Evolutionary conservation across 176 grass and related monocot species (phyloP).

Genomic region (Thinopyrum elongatum): DNA sequence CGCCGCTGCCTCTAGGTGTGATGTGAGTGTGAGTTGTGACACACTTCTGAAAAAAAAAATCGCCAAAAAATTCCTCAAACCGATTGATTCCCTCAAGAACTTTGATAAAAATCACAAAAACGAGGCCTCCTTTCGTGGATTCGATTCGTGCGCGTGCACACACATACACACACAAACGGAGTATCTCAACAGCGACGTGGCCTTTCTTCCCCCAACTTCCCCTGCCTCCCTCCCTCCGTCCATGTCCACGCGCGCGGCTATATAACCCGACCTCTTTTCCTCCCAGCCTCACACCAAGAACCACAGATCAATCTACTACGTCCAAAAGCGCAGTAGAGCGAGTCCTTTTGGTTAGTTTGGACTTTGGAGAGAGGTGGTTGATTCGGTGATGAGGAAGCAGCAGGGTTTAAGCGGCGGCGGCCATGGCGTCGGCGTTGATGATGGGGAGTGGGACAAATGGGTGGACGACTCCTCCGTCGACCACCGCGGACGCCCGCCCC

Average conservation of each 20-base stretch:
- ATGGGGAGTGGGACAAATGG: conserved; percentile 28
- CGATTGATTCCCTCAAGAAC: no score
- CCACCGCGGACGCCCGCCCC: conserved; percentile 52
- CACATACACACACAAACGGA: not conserved
- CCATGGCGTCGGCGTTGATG: not conserved
- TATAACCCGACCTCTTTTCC: not conserved
- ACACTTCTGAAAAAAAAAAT: no score
- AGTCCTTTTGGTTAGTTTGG: no score
- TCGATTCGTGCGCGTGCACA: conserved; percentile 29
- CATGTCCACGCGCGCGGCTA: not conserved
- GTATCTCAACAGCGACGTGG: not conserved
- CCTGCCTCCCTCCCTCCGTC: not conserved
- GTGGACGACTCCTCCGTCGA: conserved; percentile 73
- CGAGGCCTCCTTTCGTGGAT: conserved; percentile 24
- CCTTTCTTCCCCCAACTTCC: not conserved
- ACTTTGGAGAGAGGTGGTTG: not conserved
- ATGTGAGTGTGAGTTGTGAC: no score
- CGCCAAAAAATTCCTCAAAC: no score
- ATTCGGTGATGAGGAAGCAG: conserved; percentile 15
- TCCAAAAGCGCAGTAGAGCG: not conserved
- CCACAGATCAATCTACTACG: not conserved
- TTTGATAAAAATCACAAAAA: not conserved
- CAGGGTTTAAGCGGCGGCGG: conserved; percentile 3
- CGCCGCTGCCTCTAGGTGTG: no score
- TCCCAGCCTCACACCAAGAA: conserved; percentile 17